Percentiles rank a stretch among this genome's conserved stretches.
Evolutionary conservation across 2,329 filamentous ascomycete genomes (phyloP).

Genomic region (Monilinia vaccinii-corymbosi): DNA sequence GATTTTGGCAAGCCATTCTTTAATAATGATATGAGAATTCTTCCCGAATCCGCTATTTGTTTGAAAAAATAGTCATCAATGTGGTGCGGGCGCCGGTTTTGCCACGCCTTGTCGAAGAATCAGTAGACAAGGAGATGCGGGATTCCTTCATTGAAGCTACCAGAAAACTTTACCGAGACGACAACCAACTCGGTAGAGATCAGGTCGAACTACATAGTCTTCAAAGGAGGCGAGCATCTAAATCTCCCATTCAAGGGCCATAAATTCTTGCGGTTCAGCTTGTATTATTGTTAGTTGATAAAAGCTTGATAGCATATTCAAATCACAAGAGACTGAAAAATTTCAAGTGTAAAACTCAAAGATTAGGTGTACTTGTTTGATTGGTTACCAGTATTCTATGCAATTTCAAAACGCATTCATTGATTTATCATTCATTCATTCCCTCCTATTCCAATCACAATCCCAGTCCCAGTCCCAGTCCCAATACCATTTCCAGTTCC

Average conservation of each 20-base stretch:
- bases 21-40: no score
- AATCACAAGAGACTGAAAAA: background rate
- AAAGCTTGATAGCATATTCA: background rate
- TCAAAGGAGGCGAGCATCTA: constrained; percentile 25
- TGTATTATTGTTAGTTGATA: no score
- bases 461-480: no score
- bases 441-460: background rate
- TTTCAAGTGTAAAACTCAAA: background rate
- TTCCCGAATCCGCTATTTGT: background rate
- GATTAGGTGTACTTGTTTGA: background rate
- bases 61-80: background rate
- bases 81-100: constrained; percentile 26
- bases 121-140: constrained; percentile 23
- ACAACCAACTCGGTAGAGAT: background rate
- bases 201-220: constrained; percentile 22
- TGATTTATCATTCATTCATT: background rate
- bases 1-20: background rate
- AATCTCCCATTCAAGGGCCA: constrained; percentile 26
- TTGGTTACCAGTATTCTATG: background rate
- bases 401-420: background rate
- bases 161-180: background rate
- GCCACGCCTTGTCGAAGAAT: constrained; percentile 22
- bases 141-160: constrained; percentile 21
- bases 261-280: constrained; percentile 27
- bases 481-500: background rate